Conservation (phyloP, 805 yeast genomes). For the Maudiozyma saulgeensis region DNA sequence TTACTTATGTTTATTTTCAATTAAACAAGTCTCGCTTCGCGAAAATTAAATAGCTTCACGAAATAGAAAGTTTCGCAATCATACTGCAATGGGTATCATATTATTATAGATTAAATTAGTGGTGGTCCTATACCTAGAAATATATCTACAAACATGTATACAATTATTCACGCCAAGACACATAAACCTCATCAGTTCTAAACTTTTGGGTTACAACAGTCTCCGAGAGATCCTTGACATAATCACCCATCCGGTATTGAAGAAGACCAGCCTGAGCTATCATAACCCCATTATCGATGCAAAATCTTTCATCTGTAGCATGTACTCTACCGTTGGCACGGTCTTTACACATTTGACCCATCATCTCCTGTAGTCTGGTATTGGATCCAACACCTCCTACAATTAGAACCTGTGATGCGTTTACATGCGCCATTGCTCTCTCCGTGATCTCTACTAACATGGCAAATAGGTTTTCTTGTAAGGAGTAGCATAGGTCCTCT, state of each 20-base stretch:
- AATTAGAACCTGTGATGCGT: constrained; percentile 76
- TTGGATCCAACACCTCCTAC: constrained; percentile 99
- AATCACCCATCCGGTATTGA: constrained; percentile 72
- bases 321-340: constrained; percentile 72
- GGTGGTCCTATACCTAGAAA: no score
- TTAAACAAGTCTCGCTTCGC: no score
- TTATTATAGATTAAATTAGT: no score
- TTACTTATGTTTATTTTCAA: no score
- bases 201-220: constrained; percentile 90
- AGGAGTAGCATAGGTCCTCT: constrained; percentile 84
- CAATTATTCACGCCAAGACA: constrained; percentile 68
- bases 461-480: constrained; percentile 87
- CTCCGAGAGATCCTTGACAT: constrained; percentile 43
- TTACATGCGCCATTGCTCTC: constrained; percentile 96
- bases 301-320: constrained; percentile 94
- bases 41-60: no score
- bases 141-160: not conserved
- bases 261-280: constrained; percentile 95
- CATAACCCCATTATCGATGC: constrained; percentile 98
- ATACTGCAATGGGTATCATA: no score
- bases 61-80: no score
- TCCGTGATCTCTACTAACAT: constrained; percentile 98
- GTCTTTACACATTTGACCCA: constrained; percentile 88
- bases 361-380: constrained; percentile 85
- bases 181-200: constrained; percentile 87